phyloP scores from a whole-genome alignment of 306 rosid genomes.

The Canavalia ensiformis region DNA sequence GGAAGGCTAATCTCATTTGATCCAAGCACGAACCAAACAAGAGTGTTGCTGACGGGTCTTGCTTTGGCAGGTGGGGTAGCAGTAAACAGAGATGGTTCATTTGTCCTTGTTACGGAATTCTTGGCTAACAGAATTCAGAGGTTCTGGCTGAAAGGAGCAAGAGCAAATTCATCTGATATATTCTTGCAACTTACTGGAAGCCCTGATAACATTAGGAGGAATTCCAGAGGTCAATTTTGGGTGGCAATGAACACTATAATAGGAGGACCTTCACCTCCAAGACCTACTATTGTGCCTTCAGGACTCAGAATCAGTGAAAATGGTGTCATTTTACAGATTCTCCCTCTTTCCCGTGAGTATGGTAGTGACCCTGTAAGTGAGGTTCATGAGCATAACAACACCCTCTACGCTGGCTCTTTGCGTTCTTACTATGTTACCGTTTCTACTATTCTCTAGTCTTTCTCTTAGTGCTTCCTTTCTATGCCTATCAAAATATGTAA shows the following conservation, averaged over 20 bases:
- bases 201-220: conserved; percentile 53
- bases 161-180: conserved; percentile 46
- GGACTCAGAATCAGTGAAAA: conserved; percentile 34
- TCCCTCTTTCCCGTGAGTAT: conserved; percentile 41
- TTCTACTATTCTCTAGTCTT: conserved; percentile 23
- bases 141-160: conserved; percentile 54
- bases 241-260: conserved; percentile 44
- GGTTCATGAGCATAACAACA: conserved; percentile 55
- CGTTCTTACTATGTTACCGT: conserved; percentile 33
- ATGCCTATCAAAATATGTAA: neutral
- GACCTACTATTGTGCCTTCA: conserved; percentile 1
- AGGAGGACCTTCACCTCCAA: conserved; percentile 31
- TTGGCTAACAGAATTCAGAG: conserved; percentile 47
- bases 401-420: conserved; percentile 43
- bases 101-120: conserved; percentile 54
- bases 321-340: conserved; percentile 18
- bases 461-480: neutral
- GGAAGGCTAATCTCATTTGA: conserved; percentile 56
- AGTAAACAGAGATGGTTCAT: conserved; percentile 50
- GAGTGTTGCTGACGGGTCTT: conserved; percentile 51
- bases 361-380: conserved; percentile 48
- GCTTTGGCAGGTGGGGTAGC: conserved; percentile 59
- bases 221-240: conserved; percentile 51
- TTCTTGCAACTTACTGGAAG: conserved; percentile 39
- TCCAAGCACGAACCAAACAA: conserved; percentile 51